Percentiles rank a stretch among this genome's conserved stretches.
phyloP scores from a whole-genome alignment of 1,284 basidiomycete species.

The Coriolopsis trogii region DNA sequence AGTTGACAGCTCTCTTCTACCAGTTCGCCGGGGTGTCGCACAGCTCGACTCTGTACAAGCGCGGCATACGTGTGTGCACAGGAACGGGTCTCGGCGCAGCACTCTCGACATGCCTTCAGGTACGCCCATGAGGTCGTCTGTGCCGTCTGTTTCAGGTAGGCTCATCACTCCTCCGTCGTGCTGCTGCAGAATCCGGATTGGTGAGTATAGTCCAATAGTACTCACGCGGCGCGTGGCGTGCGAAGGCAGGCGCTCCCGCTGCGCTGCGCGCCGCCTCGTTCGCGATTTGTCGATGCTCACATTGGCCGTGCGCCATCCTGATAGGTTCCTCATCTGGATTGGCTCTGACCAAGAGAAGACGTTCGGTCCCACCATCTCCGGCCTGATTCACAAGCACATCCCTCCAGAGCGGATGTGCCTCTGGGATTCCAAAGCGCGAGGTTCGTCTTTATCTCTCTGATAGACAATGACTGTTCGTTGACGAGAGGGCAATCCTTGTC shows the following conservation, averaged over 20 bases:
- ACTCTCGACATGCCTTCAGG: slow-evolving; percentile 45
- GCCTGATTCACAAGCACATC: slow-evolving; percentile 54
- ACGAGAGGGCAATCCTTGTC: not conserved
- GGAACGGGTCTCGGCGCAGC: slow-evolving; percentile 49
- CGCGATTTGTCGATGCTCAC: not conserved
- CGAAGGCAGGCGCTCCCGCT: too few relatives aligned
- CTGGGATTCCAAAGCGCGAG: slow-evolving; percentile 66
- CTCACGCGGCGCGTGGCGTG: too few relatives aligned
- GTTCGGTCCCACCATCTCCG: slow-evolving; percentile 45
- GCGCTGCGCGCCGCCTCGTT: too few relatives aligned
- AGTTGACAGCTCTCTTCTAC: slow-evolving; percentile 2
- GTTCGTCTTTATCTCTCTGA: slow-evolving; percentile 36
- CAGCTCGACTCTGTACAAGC: slow-evolving; percentile 46
- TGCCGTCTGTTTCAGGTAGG: too few relatives aligned
- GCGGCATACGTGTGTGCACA: slow-evolving; percentile 48
- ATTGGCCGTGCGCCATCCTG: not conserved
- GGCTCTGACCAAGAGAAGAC: slow-evolving; percentile 48
- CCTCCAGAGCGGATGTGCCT: slow-evolving; percentile 57
- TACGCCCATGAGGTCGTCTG: slow-evolving; percentile 6
- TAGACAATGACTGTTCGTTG: too few relatives aligned
- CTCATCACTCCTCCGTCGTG: too few relatives aligned
- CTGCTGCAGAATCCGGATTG: slow-evolving; percentile 67
- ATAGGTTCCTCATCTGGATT: slow-evolving; percentile 66
- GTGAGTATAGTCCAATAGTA: too few relatives aligned
- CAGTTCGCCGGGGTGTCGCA: slow-evolving; percentile 48